These are phyloP conservation scores for Glycyrrhiza uralensis DNA, from an alignment of 306 rosid species.

Conservation along the genomic window DNA sequence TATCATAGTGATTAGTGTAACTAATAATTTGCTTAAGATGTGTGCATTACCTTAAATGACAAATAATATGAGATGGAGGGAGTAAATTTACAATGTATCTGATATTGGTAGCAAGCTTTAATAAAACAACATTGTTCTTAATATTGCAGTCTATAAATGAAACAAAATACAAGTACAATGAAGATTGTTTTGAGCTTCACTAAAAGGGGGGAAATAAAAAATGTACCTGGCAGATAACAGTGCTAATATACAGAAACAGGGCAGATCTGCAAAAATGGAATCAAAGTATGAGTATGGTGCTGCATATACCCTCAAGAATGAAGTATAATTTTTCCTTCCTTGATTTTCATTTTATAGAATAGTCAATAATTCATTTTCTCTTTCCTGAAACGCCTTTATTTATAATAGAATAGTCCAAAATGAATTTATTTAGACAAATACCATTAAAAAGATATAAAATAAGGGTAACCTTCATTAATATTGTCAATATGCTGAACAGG, in stretches of 20 bases:
- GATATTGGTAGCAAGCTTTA: background rate
- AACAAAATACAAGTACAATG: background rate
- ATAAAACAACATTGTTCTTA: background rate
- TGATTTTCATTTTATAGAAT: background rate
- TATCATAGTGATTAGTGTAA: too few relatives aligned
- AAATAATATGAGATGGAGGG: too few relatives aligned
- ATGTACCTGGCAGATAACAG: conserved; percentile 59
- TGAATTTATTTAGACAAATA: too few relatives aligned
- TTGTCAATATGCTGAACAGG: background rate
- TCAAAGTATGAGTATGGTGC: conserved; percentile 10
- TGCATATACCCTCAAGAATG: background rate
- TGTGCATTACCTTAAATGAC: too few relatives aligned
- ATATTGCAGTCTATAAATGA: background rate
- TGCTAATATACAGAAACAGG: conserved; percentile 46
- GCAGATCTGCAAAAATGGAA: conserved; percentile 53
- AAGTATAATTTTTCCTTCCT: background rate
- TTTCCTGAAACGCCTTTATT: background rate
- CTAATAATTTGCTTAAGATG: too few relatives aligned
- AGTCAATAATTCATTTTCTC: background rate
- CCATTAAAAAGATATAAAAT: background rate
- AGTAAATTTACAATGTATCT: background rate
- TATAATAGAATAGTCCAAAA: background rate
- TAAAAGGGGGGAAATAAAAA: background rate
- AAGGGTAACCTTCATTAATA: background rate
- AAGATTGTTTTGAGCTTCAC: background rate